These are phyloP conservation scores for Fusarium temperatum DNA, from an alignment of 2,329 filamentous ascomycete species.

Conservation along the genomic window DNA sequence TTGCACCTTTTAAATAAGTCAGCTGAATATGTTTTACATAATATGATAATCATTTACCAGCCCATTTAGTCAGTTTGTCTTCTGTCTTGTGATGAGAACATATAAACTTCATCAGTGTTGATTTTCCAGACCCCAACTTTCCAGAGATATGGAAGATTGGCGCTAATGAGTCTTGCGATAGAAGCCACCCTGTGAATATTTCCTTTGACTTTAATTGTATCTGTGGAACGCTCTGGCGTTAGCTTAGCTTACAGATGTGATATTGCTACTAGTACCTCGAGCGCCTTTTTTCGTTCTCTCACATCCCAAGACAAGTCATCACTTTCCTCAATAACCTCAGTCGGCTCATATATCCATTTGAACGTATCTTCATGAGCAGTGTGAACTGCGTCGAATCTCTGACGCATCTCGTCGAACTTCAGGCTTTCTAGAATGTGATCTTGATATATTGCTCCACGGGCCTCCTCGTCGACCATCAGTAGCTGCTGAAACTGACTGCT, in stretches of 20 bases:
- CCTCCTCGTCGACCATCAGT: accelerated
- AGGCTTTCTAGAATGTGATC: not conserved
- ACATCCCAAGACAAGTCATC: not conserved
- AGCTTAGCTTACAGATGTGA: accelerated
- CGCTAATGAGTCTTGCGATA: accelerated
- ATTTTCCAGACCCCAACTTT: not conserved
- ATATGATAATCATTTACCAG: not conserved
- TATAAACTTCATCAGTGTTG: not conserved
- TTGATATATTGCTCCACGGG: accelerated
- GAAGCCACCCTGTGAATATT: too few species aligned
- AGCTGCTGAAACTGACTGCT: accelerated
- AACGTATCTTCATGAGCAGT: not conserved
- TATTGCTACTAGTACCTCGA: not conserved
- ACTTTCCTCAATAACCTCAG: accelerated
- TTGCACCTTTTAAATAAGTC: not conserved
- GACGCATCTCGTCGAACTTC: not conserved
- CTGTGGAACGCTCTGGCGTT: accelerated
- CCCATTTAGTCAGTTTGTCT: not conserved
- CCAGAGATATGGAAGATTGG: not conserved
- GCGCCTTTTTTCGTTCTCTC: not conserved
- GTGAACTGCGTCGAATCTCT: not conserved
- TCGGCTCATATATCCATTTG: not conserved
- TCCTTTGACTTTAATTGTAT: not conserved
- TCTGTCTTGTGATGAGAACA: not conserved
- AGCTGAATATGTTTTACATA: not conserved